Evolutionary conservation across 2,329 filamentous ascomycete genomes (phyloP), one percentile per base, ranked within the genome.

Genomic region (Helminthosporium solani): DNA sequence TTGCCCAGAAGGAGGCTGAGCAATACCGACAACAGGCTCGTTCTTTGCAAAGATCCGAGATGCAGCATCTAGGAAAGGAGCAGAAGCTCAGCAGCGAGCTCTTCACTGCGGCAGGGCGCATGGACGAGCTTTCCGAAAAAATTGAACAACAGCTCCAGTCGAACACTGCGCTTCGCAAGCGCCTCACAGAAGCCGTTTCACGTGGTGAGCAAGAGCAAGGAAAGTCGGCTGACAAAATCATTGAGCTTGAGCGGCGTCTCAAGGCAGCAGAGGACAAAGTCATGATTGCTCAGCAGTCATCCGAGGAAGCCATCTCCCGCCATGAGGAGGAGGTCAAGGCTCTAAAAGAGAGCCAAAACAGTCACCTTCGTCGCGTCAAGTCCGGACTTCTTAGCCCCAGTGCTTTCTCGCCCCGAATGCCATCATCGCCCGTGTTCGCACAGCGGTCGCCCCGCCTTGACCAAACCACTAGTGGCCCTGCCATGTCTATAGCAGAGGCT

Each of bases 181-280:
- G 92, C 33, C 83, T 99, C 2, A 77, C 85, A 6, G 82, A 88
- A 16, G 90, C 91, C 1, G 88, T 97, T 30, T 77, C 83, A 42
- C 87, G 90, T 53, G 91, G 92, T 46, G 92, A 97, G 61, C 78
- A 80, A 25, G 89, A 94, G 59, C 91, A 95, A 67, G 85, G 85
- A 61, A 75, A 84, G 49, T 95, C 90, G 52, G 87, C 87, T 12
- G 79, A 83, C 42, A 87, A 88, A 60, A 96, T 99, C 66, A 88
- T 88, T 46, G 80, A 84, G 44, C 82, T 97, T 67, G 91, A 97
- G 67, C 80, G 81, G 51, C 86, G 85, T 47, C 84, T 99, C 46
- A 89, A 87, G 60, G 73, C 76, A 14, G 82, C 96, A 40, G 94
- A 97, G 67, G 91, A 97, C 50, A 83, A 86, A 58, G 81, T 99